Evolutionary conservation across 176 grass and related monocot genomes (phyloP).

Genomic region (Raddia guianensis): DNA sequence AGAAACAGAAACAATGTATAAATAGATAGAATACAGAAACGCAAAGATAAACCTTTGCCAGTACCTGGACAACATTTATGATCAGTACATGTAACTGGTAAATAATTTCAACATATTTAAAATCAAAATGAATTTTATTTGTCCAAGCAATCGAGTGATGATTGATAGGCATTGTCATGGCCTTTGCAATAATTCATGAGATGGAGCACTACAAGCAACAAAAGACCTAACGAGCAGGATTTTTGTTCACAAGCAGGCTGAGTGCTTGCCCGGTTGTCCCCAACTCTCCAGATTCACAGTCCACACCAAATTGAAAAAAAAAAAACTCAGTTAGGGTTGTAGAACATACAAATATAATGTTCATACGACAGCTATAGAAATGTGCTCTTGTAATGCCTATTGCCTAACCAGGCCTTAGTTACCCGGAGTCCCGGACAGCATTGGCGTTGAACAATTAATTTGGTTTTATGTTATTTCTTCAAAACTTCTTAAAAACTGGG

Average conservation of each 20-base stretch:
- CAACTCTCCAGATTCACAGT: not conserved
- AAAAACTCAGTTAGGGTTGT: not conserved
- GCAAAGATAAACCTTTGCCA: conserved; percentile 4
- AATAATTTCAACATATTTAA: not conserved
- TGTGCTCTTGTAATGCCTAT: not conserved
- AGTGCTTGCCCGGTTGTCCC: conserved; percentile 7
- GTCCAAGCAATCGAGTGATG: not conserved
- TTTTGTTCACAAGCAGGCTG: conserved; percentile 29
- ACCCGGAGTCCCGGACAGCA: not conserved
- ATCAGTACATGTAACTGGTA: not conserved
- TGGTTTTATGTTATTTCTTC: not conserved
- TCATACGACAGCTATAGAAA: not conserved
- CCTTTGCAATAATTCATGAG: not conserved
- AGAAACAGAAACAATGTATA: not conserved
- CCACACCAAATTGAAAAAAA: not conserved
- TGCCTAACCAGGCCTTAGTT: conserved; percentile 13
- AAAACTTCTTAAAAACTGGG: not conserved
- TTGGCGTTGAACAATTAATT: conserved; percentile 2
- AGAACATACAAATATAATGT: conserved; percentile 29
- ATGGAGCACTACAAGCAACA: conserved; percentile 21
- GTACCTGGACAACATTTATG: not conserved
- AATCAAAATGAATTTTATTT: conserved; percentile 13
- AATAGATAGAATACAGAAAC: not conserved
- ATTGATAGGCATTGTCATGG: not conserved
- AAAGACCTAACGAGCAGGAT: not conserved